Conservation (phyloP, 331 rosid species). For the Quercus tomentella region DNA sequence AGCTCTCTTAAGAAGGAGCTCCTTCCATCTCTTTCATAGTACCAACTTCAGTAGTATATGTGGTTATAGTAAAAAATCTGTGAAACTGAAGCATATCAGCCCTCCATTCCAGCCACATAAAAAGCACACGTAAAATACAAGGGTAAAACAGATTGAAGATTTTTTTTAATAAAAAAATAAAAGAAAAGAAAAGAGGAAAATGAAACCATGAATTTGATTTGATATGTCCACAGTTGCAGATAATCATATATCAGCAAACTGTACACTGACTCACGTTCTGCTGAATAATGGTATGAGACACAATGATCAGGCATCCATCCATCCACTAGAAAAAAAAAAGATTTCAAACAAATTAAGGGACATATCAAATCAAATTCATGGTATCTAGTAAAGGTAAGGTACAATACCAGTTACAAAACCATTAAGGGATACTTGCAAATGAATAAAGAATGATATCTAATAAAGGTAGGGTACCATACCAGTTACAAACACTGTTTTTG, state of each 20-base stretch:
- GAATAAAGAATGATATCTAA: neutral
- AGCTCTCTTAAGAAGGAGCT: neutral
- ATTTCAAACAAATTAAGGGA: too few relatives aligned
- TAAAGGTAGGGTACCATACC: slow-evolving; percentile 44
- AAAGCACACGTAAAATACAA: neutral
- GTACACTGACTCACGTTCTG: neutral
- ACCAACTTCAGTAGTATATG: neutral
- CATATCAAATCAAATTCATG: too few relatives aligned
- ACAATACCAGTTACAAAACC: too few relatives aligned
- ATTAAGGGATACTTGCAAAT: neutral
- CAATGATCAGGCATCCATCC: neutral
- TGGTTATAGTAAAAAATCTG: neutral
- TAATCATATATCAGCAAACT: neutral
- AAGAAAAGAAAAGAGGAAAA: neutral
- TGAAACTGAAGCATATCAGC: neutral
- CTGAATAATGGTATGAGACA: neutral
- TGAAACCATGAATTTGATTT: neutral
- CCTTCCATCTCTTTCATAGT: neutral
- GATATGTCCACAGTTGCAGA: neutral
- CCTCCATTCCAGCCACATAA: neutral
- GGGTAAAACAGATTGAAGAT: neutral
- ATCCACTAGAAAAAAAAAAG: neutral
- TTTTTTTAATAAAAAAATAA: neutral
- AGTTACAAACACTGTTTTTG: slow-evolving; percentile 57
- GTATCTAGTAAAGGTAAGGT: too few relatives aligned